phyloP scores from a whole-genome alignment of 148 eudicot genomes.

The Heliamphora exappendiculata region DNA sequence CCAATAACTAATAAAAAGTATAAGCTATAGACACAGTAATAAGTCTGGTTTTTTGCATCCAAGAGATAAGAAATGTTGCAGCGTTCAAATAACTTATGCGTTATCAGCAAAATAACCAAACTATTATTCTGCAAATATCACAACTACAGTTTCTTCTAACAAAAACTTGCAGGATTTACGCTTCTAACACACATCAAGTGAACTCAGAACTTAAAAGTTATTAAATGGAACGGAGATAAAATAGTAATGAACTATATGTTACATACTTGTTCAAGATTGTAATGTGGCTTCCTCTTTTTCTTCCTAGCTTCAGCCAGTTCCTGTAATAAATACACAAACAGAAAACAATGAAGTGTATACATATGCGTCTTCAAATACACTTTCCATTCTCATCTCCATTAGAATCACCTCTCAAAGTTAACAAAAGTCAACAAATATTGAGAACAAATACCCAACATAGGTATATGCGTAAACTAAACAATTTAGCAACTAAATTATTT shows the following conservation, averaged over 20 bases:
- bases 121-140: not conserved
- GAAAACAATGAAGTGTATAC: not conserved
- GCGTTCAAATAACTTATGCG: not conserved
- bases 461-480: not conserved
- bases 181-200: not conserved
- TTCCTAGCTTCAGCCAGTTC: slow-evolving; percentile 77
- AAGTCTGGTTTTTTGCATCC: not conserved
- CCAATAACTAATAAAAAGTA: not conserved
- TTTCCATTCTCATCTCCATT: no score
- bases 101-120: not conserved
- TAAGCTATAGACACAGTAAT: not conserved
- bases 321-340: slow-evolving; percentile 29
- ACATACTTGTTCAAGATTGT: slow-evolving; percentile 68
- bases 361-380: not conserved
- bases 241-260: not conserved
- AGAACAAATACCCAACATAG: not conserved
- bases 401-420: not conserved
- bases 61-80: not conserved
- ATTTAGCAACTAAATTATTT: not conserved
- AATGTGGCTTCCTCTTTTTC: slow-evolving; percentile 80
- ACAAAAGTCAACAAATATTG: not conserved
- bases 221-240: not conserved
- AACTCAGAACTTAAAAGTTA: not conserved
- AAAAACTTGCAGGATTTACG: not conserved
- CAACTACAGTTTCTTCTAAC: not conserved